Conservation (phyloP, 805 yeast species). For the Nakazawaea sp. region DNA sequence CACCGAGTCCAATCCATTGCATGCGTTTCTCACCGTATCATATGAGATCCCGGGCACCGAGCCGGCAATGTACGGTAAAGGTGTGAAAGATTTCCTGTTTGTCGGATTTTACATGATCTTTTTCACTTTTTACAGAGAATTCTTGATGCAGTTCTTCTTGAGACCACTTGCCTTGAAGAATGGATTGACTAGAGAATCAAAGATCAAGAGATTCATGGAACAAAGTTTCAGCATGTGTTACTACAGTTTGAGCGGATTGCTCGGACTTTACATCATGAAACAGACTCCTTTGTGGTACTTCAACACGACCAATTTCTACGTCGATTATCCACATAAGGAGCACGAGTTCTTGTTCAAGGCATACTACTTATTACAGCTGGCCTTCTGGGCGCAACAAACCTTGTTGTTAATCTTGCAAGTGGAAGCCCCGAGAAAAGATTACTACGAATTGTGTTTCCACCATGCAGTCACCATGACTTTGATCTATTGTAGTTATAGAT, state of each 20-base stretch:
- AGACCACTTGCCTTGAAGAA: constrained; percentile 57
- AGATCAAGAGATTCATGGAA: constrained; percentile 81
- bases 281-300: constrained; percentile 84
- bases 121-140: constrained; percentile 88
- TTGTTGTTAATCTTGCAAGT: constrained; percentile 74
- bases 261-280: constrained; percentile 86
- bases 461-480: constrained; percentile 87
- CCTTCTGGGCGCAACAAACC: constrained; percentile 97
- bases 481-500: constrained; percentile 81
- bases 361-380: constrained; percentile 87
- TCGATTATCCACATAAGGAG: constrained; percentile 73
- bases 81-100: constrained; percentile 73
- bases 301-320: constrained; percentile 76
- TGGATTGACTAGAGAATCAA: constrained; percentile 48
- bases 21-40: constrained; percentile 57
- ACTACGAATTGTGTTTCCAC: constrained; percentile 83
- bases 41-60: constrained; percentile 56
- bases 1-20: constrained; percentile 53
- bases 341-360: constrained; percentile 66
- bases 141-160: constrained; percentile 75
- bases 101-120: constrained; percentile 75
- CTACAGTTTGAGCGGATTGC: constrained; percentile 74
- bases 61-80: constrained; percentile 70
- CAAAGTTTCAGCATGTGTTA: constrained; percentile 83
- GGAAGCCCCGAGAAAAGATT: constrained; percentile 95